Evolutionary conservation across 441 rosid species (phyloP), one percentile per base, ranked within the genome.

Genomic region (Erodium trifolium): DNA sequence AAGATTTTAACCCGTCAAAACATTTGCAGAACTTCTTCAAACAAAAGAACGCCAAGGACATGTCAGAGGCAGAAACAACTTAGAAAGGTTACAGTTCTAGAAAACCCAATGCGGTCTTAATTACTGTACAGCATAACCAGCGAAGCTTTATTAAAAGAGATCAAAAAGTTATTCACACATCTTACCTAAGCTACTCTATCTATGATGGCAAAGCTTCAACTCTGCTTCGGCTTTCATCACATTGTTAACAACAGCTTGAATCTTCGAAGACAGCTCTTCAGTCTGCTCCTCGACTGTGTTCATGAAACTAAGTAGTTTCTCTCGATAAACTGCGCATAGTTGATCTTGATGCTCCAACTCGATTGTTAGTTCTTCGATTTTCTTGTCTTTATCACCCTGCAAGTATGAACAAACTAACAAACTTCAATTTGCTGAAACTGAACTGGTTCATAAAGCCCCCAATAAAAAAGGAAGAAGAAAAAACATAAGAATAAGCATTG

Each of bases 321-420:
- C 82, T 71, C 85, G 88, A 72, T 77, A 81, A 5, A 78, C 75
- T 13, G 86, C 81, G 39, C 81, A 87, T 49, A 87, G 83, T 69
- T 73, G 84, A 68, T 86, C 73, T 71, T 84, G 87, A 19, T 86
- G 75, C 70, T 80, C 88, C 39, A 89, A 71, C 73, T 82, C 86
- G 1, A 83, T 84, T 16, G 84, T 81, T 70, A 86, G 73, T 74
- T 86, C 89, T 63, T 83, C 74, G 27, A 85, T 87, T 76, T 81
- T 84, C 55, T 79, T 71, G 34, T 89, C 95, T 81, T 87, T 87
- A 79, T 86, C 92, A 67, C 84, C 93, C 91, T 86, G 59, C 49
- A 71, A 72, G 43, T 53, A 16, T 53, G 60, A 53, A 53, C 5
- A 5, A 14, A n/a, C n/a, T n/a, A n/a, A 5, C 2, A 5, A 16